phyloP scores from a whole-genome alignment of 495 filamentous ascomycete species.

The Trichoderma erinaceum region DNA sequence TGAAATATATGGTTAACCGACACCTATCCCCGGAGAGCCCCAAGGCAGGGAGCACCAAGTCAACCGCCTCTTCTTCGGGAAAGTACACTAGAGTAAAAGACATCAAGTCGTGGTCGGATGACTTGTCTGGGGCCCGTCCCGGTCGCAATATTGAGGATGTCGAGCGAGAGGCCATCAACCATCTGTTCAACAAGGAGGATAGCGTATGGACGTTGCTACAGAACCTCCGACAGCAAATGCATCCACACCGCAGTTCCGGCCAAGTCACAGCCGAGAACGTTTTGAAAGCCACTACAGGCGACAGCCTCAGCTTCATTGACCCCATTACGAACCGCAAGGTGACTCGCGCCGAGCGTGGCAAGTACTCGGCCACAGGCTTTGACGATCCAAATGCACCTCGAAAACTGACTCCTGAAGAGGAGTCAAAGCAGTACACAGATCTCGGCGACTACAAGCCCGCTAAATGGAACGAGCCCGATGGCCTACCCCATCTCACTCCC shows the following conservation, averaged over 20 bases:
- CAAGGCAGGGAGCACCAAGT: constrained; percentile 5
- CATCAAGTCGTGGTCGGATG: constrained; percentile 23
- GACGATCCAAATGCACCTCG: constrained; percentile 10
- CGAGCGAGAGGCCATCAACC: constrained; percentile 30
- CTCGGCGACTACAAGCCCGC: constrained; percentile 17
- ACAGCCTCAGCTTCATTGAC: constrained; percentile 39
- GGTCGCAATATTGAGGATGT: constrained; percentile 35
- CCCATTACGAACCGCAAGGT: constrained; percentile 59
- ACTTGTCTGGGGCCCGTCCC: constrained; percentile 29
- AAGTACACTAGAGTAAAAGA: constrained; percentile 18
- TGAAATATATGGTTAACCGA: constrained; percentile 37
- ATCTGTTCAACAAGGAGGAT: constrained; percentile 20
- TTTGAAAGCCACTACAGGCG: not conserved
- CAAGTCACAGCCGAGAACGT: constrained; percentile 9
- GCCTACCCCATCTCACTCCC: constrained; percentile 15
- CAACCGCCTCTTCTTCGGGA: not conserved
- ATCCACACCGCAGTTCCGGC: not conserved
- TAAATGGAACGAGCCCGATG: constrained; percentile 15
- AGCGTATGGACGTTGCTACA: constrained; percentile 11
- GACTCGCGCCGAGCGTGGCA: constrained; percentile 20
- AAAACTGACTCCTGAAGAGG: constrained; percentile 17
- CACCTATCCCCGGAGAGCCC: constrained; percentile 36
- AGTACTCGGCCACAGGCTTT: not conserved
- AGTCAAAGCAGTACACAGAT: constrained; percentile 16
- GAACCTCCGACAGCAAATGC: constrained; percentile 17